These are phyloP conservation scores for Naegleria gruberi DNA, from an alignment of 208 protist species.

Conservation along the genomic window DNA sequence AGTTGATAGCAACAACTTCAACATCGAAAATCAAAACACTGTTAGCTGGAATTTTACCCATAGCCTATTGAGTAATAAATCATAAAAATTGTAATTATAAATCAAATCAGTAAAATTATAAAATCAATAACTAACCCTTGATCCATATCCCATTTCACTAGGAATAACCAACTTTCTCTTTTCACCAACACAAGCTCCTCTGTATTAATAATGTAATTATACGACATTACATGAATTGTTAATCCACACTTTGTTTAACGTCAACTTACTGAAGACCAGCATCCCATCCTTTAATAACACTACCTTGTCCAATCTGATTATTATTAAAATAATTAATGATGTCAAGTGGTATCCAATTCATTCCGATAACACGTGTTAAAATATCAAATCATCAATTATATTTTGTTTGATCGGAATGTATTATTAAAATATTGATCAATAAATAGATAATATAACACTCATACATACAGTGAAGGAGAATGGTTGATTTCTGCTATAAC, in stretches of 20 bases:
- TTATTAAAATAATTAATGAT: no score
- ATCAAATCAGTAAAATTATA: no score
- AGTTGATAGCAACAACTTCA: slow-evolving; percentile 36
- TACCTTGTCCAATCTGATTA: neutral
- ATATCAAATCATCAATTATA: neutral
- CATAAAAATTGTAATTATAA: no score
- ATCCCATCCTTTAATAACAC: slow-evolving; percentile 42
- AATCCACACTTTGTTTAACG: no score
- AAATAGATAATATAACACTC: slow-evolving; percentile 40
- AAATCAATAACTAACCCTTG: slow-evolving; percentile 13
- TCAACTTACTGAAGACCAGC: slow-evolving; percentile 39
- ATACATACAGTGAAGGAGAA: slow-evolving; percentile 45
- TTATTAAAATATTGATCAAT: neutral
- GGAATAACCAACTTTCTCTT: slow-evolving; percentile 37
- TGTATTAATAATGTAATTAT: no score
- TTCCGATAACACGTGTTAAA: no score
- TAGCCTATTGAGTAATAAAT: neutral
- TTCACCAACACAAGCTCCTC: slow-evolving; percentile 45
- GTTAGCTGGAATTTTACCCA: slow-evolving; percentile 42
- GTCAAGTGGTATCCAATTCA: no score
- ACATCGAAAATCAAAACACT: slow-evolving; percentile 40
- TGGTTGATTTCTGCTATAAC: slow-evolving; percentile 31
- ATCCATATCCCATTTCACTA: slow-evolving; percentile 38
- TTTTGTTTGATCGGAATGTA: neutral
- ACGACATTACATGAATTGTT: no score